Percentiles rank a stretch among this genome's conserved stretches.
These are phyloP conservation scores for Russula brevipes DNA, from an alignment of 768 basidiomycete species.

Conservation along the genomic window DNA sequence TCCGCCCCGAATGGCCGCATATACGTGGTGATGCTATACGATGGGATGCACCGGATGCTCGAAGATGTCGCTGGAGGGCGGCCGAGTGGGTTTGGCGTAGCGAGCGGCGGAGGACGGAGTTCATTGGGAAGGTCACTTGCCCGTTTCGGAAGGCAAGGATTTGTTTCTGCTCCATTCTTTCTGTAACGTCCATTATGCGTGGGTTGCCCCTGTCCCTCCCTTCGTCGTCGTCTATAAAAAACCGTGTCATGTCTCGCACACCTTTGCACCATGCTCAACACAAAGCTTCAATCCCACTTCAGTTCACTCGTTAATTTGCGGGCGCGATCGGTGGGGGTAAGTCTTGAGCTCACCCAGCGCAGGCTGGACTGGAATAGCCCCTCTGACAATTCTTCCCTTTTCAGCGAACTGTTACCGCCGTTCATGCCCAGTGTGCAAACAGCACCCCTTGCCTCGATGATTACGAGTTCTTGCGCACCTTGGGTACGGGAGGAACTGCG, in stretches of 20 bases:
- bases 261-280: conserved; percentile 7
- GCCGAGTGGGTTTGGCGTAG: neutral
- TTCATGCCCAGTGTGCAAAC: neutral
- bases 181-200: too few relatives aligned
- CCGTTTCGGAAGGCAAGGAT: neutral
- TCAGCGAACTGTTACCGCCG: neutral
- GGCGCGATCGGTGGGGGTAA: neutral
- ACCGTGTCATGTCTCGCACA: neutral
- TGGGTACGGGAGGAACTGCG: conserved; percentile 14
- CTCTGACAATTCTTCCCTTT: neutral
- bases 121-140: conserved; percentile 20
- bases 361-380: neutral
- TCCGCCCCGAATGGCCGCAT: neutral
- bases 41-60: neutral
- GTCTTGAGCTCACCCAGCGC: neutral
- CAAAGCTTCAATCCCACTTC: conserved; percentile 10
- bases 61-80: neutral
- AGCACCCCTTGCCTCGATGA: conserved; percentile 16
- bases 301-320: conserved; percentile 1
- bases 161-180: neutral
- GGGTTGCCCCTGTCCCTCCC: neutral
- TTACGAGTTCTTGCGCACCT: conserved; percentile 11
- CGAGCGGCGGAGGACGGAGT: conserved; percentile 14
- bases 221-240: neutral
- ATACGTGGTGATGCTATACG: neutral